Percentiles rank a stretch among this genome's conserved stretches.
phyloP scores from a whole-genome alignment of 495 filamentous ascomycete genomes.

The Aspergillus incahuasiensis region DNA sequence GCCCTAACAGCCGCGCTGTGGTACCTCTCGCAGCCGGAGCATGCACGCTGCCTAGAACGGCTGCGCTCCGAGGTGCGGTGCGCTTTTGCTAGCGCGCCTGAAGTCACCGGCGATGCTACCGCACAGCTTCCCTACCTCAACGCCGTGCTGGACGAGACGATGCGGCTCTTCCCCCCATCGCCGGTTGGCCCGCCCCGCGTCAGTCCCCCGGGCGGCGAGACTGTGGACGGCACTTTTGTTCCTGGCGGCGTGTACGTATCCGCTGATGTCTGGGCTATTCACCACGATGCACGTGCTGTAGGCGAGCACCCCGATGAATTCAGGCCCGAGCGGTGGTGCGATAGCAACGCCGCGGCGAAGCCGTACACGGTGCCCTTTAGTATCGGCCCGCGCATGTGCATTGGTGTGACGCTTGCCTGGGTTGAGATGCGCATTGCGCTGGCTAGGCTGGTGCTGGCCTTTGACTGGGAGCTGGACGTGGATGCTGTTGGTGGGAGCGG shows the following conservation, averaged over 20 bases:
- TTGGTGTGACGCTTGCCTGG: background rate
- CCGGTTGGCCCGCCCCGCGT: conserved; percentile 5
- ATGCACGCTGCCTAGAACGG: background rate
- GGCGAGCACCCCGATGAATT: background rate
- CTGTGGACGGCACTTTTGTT: conserved; percentile 2
- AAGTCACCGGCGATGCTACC: background rate
- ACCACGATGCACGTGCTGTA: background rate
- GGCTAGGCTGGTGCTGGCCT: background rate
- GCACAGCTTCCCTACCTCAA: conserved; percentile 1
- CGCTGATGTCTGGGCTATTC: background rate
- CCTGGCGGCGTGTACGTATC: background rate
- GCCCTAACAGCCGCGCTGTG: background rate
- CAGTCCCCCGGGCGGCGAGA: conserved; percentile 1
- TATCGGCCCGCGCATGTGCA: background rate
- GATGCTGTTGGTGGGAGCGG: background rate
- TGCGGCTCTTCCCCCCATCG: conserved; percentile 6
- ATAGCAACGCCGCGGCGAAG: background rate
- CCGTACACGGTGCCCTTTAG: background rate
- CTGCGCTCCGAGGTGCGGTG: background rate
- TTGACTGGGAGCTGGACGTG: background rate
- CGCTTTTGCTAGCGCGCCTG: background rate
- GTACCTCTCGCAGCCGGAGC: background rate
- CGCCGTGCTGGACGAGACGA: conserved; percentile 8
- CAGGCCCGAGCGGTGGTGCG: background rate
- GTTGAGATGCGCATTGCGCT: background rate